phyloP scores from a whole-genome alignment of 306 rosid species.

The Vigna angularis region DNA sequence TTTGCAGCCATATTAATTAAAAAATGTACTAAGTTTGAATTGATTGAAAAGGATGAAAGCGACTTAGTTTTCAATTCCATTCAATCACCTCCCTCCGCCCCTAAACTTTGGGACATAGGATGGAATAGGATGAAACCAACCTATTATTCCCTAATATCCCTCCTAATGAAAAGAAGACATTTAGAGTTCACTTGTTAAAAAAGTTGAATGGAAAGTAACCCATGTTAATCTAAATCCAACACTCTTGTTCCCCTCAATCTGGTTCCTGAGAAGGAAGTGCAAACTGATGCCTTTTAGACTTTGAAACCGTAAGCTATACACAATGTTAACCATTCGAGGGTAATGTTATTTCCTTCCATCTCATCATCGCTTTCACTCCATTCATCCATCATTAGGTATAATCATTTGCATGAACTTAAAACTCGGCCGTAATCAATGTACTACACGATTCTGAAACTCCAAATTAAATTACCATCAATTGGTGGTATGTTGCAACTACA shows the following conservation, averaged over 20 bases:
- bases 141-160: not conserved
- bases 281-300: not conserved
- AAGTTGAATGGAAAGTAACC: not conserved
- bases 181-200: not conserved
- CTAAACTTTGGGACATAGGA: not conserved
- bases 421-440: not conserved
- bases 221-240: too few relatives aligned
- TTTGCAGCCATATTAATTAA: conserved; percentile 12
- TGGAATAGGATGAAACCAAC: conserved; percentile 1
- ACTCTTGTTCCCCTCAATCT: not conserved
- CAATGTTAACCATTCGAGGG: not conserved
- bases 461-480: conserved; percentile 11
- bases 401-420: conserved; percentile 13
- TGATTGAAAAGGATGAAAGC: not conserved
- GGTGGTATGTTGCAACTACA: conserved; percentile 17
- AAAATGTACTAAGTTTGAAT: conserved; percentile 5
- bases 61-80: not conserved
- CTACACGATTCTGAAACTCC: conserved; percentile 1
- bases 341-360: not conserved
- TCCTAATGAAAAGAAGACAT: conserved; percentile 2
- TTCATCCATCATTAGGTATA: not conserved
- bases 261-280: not conserved
- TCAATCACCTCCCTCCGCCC: not conserved
- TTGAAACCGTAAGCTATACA: too few relatives aligned
- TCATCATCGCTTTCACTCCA: not conserved